Conservation (phyloP, 2,329 filamentous ascomycete genomes). For the Alternaria burnsii region DNA sequence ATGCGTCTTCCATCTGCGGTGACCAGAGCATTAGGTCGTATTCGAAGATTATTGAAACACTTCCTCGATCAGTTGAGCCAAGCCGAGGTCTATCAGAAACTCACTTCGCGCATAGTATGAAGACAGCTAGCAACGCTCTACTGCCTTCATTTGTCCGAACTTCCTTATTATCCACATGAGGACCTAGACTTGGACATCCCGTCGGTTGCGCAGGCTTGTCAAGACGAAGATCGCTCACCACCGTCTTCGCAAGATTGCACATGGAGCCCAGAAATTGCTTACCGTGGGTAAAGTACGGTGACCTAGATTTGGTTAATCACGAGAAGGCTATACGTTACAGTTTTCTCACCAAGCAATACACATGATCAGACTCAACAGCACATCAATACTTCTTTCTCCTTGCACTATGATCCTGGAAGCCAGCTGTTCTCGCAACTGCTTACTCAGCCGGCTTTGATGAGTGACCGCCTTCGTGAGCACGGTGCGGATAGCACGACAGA, state of each 20-base stretch:
- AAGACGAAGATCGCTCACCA: constrained; percentile 32
- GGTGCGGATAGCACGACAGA: constrained; percentile 28
- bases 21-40: constrained; percentile 66
- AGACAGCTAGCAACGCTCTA: constrained; percentile 60
- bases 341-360: constrained; percentile 30
- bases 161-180: constrained; percentile 5
- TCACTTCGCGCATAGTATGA: constrained; percentile 54
- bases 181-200: constrained; percentile 16
- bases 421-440: constrained; percentile 23
- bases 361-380: constrained; percentile 30
- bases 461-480: constrained; percentile 23
- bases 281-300: constrained; percentile 26
- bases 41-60: constrained; percentile 26
- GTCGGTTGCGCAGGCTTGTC: constrained; percentile 20
- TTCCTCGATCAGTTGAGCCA: constrained; percentile 16
- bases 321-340: not conserved
- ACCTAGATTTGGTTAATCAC: constrained; percentile 17
- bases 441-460: constrained; percentile 27
- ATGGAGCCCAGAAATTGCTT: constrained; percentile 30
- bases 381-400: constrained; percentile 33
- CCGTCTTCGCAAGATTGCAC: constrained; percentile 22
- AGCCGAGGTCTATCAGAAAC: not conserved
- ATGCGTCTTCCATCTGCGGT: constrained; percentile 65
- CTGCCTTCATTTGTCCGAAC: constrained; percentile 59
- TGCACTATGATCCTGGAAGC: constrained; percentile 31